Percentiles rank a stretch among this genome's conserved stretches.
Evolutionary conservation across 2,329 filamentous ascomycete genomes (phyloP).

Genomic region (Venturia asperata): DNA sequence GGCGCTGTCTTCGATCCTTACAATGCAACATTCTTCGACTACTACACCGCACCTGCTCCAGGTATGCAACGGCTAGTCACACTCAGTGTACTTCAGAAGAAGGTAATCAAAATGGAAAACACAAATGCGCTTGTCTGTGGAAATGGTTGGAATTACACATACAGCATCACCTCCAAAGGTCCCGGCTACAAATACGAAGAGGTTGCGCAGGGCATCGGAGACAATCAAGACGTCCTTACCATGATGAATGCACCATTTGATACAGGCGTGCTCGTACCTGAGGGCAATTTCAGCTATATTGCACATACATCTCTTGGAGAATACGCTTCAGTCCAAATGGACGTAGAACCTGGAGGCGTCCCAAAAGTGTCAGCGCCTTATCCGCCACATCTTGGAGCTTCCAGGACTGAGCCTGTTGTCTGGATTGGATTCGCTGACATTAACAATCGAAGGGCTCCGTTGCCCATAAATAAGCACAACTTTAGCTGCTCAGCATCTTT

Average conservation of each 20-base stretch:
- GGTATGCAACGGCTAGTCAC: constrained; percentile 28
- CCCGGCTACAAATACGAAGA: constrained; percentile 34
- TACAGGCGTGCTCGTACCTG: constrained; percentile 27
- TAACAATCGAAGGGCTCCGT: constrained; percentile 27
- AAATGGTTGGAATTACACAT: constrained; percentile 33
- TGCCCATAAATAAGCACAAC: constrained; percentile 23
- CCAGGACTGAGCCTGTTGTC: constrained; percentile 30
- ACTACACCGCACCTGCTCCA: constrained; percentile 34
- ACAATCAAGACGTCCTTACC: constrained; percentile 20
- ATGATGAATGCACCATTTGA: constrained; percentile 29
- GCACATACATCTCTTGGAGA: constrained; percentile 29
- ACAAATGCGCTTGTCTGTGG: constrained; percentile 29
- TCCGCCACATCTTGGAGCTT: constrained; percentile 28
- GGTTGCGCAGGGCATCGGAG: constrained; percentile 25
- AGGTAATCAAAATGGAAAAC: constrained; percentile 26
- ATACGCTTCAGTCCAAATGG: constrained; percentile 29
- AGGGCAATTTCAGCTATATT: constrained; percentile 29
- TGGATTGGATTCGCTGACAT: constrained; percentile 31
- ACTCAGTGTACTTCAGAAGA: constrained; percentile 29
- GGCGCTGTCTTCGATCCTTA: constrained; percentile 20
- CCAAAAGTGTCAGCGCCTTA: constrained; percentile 25
- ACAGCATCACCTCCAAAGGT: constrained; percentile 29
- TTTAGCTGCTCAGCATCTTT: constrained; percentile 29
- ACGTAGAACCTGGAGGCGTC: constrained; percentile 24
- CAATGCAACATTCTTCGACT: constrained; percentile 28